These are phyloP conservation scores for Coleophoma cylindrospora DNA, from an alignment of 2,329 filamentous ascomycete species.

Conservation along the genomic window DNA sequence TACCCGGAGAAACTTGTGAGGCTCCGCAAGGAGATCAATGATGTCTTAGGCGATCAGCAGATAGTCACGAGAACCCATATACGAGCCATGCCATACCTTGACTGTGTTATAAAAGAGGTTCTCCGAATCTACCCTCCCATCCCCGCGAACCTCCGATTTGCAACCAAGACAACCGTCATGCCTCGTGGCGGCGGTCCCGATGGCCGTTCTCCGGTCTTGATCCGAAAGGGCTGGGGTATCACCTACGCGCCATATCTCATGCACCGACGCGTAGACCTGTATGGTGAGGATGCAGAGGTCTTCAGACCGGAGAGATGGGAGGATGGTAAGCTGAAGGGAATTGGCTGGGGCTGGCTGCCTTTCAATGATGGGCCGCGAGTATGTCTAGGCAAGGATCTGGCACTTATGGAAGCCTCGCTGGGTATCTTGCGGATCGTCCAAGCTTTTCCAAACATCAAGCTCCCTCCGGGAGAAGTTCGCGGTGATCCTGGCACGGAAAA, in stretches of 20 bases:
- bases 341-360: constrained; percentile 66
- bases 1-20: constrained; percentile 31
- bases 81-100: not conserved
- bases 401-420: constrained; percentile 22
- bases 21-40: constrained; percentile 35
- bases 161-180: constrained; percentile 17
- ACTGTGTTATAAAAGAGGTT: constrained; percentile 3
- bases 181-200: constrained; percentile 25
- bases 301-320: constrained; percentile 76
- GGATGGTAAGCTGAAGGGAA: constrained; percentile 39
- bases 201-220: constrained; percentile 18
- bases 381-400: constrained; percentile 53
- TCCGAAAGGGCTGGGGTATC: constrained; percentile 16
- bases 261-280: constrained; percentile 45
- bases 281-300: constrained; percentile 63
- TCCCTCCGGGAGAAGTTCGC: too few species aligned
- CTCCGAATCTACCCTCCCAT: constrained; percentile 22
- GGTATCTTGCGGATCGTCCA: constrained; percentile 4
- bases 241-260: constrained; percentile 19
- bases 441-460: too few species aligned
- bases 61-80: too few species aligned
- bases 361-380: constrained; percentile 66
- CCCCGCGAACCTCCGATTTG: constrained; percentile 19
- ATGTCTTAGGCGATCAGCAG: constrained; percentile 18
- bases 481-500: too few species aligned